Conservation (phyloP, 192 early-diverging fungal species). For the Coemansia sp. region DNA sequence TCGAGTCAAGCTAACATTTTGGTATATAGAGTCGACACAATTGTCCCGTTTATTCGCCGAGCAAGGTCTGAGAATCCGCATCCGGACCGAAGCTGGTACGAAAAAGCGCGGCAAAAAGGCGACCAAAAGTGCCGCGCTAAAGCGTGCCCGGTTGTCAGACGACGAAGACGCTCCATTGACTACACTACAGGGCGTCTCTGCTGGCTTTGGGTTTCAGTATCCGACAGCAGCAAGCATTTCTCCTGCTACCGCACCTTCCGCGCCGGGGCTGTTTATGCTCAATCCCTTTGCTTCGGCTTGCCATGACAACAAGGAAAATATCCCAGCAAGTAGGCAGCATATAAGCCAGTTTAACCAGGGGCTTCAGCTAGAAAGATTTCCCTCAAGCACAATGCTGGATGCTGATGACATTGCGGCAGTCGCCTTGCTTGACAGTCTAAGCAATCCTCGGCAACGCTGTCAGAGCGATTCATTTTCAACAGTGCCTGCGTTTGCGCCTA, state of each 20-base stretch:
- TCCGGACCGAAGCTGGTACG: constrained; percentile 78
- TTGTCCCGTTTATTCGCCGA: constrained; percentile 91
- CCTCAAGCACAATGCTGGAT: constrained; percentile 8
- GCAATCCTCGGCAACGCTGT: constrained; percentile 12
- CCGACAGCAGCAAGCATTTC: not conserved
- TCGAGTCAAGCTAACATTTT: no score
- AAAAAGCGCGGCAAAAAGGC: constrained; percentile 41
- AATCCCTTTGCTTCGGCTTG: constrained; percentile 19
- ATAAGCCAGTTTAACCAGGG: not conserved
- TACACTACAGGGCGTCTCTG: not conserved
- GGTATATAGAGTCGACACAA: constrained; percentile 66
- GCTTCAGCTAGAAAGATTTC: not conserved
- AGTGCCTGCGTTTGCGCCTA: not conserved
- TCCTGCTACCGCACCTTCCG: not conserved
- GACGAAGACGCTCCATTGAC: not conserved
- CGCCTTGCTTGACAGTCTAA: constrained; percentile 45
- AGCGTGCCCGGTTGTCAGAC: constrained; percentile 12
- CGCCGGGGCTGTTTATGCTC: constrained; percentile 13
- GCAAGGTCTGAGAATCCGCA: constrained; percentile 91
- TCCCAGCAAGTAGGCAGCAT: constrained; percentile 2
- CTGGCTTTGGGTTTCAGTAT: not conserved
- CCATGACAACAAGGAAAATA: constrained; percentile 21
- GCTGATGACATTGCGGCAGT: constrained; percentile 50
- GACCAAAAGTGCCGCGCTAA: constrained; percentile 2
- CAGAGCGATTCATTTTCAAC: constrained; percentile 1